A percentile compares a stretch with the other conserved stretches of the same genome.
phyloP scores from a whole-genome alignment of 768 basidiomycete genomes.

The Arthromyces matolae region DNA sequence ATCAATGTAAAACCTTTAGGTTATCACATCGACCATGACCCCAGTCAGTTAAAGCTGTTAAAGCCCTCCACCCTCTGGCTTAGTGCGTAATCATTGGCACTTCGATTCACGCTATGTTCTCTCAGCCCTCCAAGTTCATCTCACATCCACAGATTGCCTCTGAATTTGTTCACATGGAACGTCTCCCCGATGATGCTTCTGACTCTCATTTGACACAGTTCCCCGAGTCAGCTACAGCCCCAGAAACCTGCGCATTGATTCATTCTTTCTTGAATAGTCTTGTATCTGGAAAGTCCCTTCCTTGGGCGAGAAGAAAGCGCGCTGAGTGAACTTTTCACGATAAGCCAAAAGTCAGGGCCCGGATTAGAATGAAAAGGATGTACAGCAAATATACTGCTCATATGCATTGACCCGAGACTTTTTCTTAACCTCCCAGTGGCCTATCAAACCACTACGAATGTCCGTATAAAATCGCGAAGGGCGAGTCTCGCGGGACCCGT shows the following conservation, averaged over 20 bases:
- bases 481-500: slow-evolving; percentile 5
- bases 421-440: too few species aligned
- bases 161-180: slow-evolving; percentile 21
- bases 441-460: background rate
- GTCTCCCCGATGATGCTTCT: slow-evolving; percentile 18
- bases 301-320: too few species aligned
- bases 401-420: too few species aligned
- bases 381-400: too few species aligned
- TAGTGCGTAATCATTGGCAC: slow-evolving; percentile 28
- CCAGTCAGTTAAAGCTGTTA: slow-evolving; percentile 22
- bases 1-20: too few species aligned
- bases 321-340: too few species aligned
- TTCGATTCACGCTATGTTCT: slow-evolving; percentile 35
- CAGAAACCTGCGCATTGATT: slow-evolving; percentile 26
- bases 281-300: background rate
- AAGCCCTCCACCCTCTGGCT: slow-evolving; percentile 21
- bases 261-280: slow-evolving; percentile 22
- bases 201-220: slow-evolving; percentile 27
- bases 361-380: too few species aligned
- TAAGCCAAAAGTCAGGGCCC: too few species aligned
- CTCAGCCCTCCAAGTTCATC: slow-evolving; percentile 30
- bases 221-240: slow-evolving; percentile 31
- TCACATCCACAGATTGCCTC: slow-evolving; percentile 27
- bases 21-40: background rate
- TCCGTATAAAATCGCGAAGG: slow-evolving; percentile 2